Base-by-base conservation (phyloP, 2,329 filamentous ascomycete species). In the Fusarium mangiferae region DNA sequence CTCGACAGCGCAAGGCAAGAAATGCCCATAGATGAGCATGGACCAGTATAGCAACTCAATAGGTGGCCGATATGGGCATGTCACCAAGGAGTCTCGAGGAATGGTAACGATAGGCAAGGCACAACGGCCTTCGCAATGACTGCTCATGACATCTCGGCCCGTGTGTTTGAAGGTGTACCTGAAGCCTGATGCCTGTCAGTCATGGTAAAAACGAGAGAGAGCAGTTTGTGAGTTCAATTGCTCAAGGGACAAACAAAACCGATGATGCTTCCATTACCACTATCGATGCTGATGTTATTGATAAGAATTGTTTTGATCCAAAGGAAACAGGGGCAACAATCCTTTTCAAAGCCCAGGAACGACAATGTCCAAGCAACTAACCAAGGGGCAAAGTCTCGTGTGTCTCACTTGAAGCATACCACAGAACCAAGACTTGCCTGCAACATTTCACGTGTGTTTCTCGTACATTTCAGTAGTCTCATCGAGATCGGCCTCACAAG, bases 281-380 rank as follows among this genome's bases (percentile, higher is more conserved):
- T 59, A 46, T 35, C 57, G 28, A 39, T 68, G 59, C 59, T 68
- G 60, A 59, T 68, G 38, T 42, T 68, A 41, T 62, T 65, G 56
- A 52, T 45, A 51, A 11, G 15, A 48, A 10, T 62, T 74, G 63
- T 74, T 74, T 55, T 74, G 63, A 45, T 72, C 35, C 46, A 59
- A 41, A 33, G 13, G 24, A 28, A 57, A 22, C 38, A 49, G 49
- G 72, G 55, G 26, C 59, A 74, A 56, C 71, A 51, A 36, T 42
- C 49, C 26, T 62, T 73, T 69, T 69, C 35, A 60, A 46, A 42
- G 28, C 30, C 26, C 30, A 48, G 56, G 49, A 57, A 55, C 35
- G 26, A 36, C 24, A 42, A 33, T 30, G 22, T 30, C 71, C 48
- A 62, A 74, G 71, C 58, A 72, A 62, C 66, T 24, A 14, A 28